Evolutionary conservation across 2,329 filamentous ascomycete genomes (phyloP).

Genomic region (Fusarium equiseti): DNA sequence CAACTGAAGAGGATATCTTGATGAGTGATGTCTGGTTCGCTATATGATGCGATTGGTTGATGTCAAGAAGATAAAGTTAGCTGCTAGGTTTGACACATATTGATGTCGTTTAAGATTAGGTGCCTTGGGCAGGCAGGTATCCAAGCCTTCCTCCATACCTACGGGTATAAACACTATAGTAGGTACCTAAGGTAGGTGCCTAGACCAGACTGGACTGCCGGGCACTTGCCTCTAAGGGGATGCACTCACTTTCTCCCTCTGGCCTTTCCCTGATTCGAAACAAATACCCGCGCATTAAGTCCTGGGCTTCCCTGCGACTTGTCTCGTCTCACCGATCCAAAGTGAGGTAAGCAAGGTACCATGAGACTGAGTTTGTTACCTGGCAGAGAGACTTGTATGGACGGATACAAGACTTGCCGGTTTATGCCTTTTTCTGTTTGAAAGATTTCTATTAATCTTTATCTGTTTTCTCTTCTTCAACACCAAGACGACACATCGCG

Average conservation of each 20-base stretch:
- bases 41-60: conserved; percentile 21
- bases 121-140: not conserved
- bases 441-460: conserved; percentile 6
- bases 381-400: conserved; percentile 13
- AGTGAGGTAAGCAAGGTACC: conserved; percentile 22
- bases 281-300: conserved; percentile 31
- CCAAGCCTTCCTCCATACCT: not conserved
- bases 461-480: conserved; percentile 6
- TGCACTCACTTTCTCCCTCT: conserved; percentile 1
- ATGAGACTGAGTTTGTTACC: conserved; percentile 5
- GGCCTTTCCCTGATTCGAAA: conserved; percentile 37
- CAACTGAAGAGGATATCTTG: not conserved
- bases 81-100: not conserved
- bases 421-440: conserved; percentile 20
- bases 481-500: conserved; percentile 4
- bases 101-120: not conserved
- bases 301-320: conserved; percentile 33
- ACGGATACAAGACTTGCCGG: conserved; percentile 27
- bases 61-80: not conserved
- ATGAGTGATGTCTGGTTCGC: not conserved
- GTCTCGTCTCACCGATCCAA: conserved; percentile 32
- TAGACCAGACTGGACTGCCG: conserved; percentile 3
- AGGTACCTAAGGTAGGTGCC: not conserved
- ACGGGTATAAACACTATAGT: too few species aligned
- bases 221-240: conserved; percentile 14